Base-by-base conservation (phyloP, 2,329 filamentous ascomycete species). In the Hymenoscyphus scutula region DNA sequence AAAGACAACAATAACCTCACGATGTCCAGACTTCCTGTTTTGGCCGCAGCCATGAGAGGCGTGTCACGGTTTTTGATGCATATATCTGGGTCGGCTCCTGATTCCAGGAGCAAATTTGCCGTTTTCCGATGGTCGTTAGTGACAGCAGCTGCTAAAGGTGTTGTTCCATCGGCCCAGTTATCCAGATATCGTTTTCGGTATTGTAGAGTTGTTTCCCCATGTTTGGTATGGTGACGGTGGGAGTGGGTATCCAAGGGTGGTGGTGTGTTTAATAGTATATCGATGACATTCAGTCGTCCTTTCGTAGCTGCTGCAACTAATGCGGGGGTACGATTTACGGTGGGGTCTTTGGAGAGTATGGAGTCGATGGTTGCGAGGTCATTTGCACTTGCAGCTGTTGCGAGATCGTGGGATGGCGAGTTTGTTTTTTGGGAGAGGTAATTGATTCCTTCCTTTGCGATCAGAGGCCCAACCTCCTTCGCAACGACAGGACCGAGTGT, bases 131-230 rank as follows among this genome's bases (percentile, higher is more conserved):
- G 66, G 3, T 64, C 45, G 13, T 65, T 63, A 48, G 64, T 63
- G 11, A 69, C 66, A 1, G 67, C 66, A 11, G 65, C 64, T 10
- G 65, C 53, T 15, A 69, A 29, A 8, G 67, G 67, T 2, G 67
- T 69, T 7, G 56, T 63, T 15, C 64, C 56, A 10, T 56, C 54
- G 2, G 63, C 54, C 64, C 63, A 67, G 4, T 64, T 59, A 41
- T 69, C 65, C 7, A 66, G 53, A n/a, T 29, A 45, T 8, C 41
- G 23, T 6, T 64, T 53, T 2, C 56, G 59, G 13, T 41, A 29
- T 8, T 58, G 59, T 19, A 54, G 11, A 19, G 34, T 19, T 2
- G 55, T 27, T 25, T 64, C 59, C 11, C 38, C 57, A 17, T 59
- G 48, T 0, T 38, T 53, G 13, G 61, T 54, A 23, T 27, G 23